These are phyloP conservation scores for Scleromitrula shiraiana DNA, from an alignment of 2,329 filamentous ascomycete genomes.

Conservation along the genomic window DNA sequence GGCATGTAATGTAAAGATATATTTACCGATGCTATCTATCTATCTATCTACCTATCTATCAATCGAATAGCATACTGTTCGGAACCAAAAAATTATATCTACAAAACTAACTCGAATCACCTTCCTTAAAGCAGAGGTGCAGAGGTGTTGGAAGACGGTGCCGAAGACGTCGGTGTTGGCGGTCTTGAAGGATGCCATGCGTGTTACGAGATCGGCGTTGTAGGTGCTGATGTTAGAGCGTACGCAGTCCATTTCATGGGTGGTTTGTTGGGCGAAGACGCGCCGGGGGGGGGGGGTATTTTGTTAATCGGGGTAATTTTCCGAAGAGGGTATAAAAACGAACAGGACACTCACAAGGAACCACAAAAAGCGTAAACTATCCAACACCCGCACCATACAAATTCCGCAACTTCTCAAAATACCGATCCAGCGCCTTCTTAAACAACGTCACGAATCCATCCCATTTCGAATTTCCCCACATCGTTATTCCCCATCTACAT, in stretches of 20 bases:
- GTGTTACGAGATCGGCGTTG: not conserved
- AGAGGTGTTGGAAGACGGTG: not conserved
- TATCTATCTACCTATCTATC: too few relatives aligned
- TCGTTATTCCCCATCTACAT: slow-evolving; percentile 6
- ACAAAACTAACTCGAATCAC: too few relatives aligned
- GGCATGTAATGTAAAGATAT: too few relatives aligned
- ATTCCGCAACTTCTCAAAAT: not conserved
- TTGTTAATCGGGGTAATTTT: too few relatives aligned
- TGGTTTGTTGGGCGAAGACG: not conserved
- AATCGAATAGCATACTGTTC: too few relatives aligned
- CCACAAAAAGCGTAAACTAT: not conserved
- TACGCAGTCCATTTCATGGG: not conserved
- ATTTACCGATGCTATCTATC: too few relatives aligned
- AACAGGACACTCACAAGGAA: slow-evolving; percentile 1
- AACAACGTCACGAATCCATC: not conserved
- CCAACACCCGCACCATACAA: not conserved
- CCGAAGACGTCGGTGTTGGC: not conserved
- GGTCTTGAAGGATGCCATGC: not conserved
- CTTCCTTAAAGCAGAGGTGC: too few relatives aligned
- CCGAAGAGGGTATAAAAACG: too few relatives aligned
- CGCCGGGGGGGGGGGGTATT: too few relatives aligned
- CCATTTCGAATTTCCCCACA: slow-evolving; percentile 3
- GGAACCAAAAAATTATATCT: too few relatives aligned
- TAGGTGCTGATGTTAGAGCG: slow-evolving; percentile 1
- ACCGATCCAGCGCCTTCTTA: not conserved